Conservation (phyloP, 208 protist species). For the Trypanosoma caninum region DNA sequence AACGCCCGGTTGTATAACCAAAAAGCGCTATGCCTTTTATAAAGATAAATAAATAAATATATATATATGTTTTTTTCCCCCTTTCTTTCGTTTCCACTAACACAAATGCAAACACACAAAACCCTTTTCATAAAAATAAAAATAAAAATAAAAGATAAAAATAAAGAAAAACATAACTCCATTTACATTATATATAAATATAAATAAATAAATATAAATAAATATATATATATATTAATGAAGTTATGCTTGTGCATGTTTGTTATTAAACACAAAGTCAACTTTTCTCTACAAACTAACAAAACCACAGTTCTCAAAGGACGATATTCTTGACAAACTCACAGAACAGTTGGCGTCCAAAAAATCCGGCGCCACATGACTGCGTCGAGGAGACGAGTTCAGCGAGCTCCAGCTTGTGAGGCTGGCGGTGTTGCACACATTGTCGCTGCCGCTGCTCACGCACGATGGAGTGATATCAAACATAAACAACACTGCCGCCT, state of each 20-base stretch:
- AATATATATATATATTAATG: background rate
- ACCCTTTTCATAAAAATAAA: constrained; percentile 1
- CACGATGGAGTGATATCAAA: constrained; percentile 44
- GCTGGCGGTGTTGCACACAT: background rate
- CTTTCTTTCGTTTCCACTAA: too few relatives aligned
- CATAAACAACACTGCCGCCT: constrained; percentile 60
- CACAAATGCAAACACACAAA: too few relatives aligned
- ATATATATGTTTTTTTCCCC: too few relatives aligned
- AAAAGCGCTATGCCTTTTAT: too few relatives aligned
- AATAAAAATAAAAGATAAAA: too few relatives aligned
- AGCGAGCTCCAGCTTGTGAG: constrained; percentile 6
- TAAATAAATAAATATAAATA: constrained; percentile 17
- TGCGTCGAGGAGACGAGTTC: background rate
- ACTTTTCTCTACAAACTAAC: too few relatives aligned
- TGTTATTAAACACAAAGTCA: too few relatives aligned
- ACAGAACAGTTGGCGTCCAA: background rate
- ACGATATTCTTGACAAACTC: constrained; percentile 4
- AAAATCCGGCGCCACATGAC: background rate
- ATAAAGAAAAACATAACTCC: background rate
- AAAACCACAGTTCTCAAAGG: background rate
- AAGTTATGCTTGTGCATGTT: too few relatives aligned
- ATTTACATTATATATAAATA: constrained; percentile 17
- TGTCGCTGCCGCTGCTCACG: constrained; percentile 13
- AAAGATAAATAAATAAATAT: too few relatives aligned
- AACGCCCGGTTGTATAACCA: too few relatives aligned